Conservation (phyloP, 1,284 basidiomycete genomes). For the Cutaneotrichosporon arboriforme region DNA sequence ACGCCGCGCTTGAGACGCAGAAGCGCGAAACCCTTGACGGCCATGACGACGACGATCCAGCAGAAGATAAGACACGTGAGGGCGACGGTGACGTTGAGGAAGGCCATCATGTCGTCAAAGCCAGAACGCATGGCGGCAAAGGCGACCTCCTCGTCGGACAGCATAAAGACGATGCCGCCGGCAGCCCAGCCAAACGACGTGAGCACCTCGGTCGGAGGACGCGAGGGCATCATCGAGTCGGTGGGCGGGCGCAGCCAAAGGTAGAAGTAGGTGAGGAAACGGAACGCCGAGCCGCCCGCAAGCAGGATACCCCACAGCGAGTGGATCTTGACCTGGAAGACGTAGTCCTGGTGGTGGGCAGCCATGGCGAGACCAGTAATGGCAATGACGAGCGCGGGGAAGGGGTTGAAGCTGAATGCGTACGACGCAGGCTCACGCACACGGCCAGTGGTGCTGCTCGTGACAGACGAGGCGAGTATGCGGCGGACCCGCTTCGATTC, state of each 20-base stretch:
- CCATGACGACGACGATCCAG: slow-evolving; percentile 67
- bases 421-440: slow-evolving; percentile 66
- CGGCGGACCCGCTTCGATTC: slow-evolving; percentile 68
- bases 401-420: slow-evolving; percentile 79
- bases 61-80: slow-evolving; percentile 75
- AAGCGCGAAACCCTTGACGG: slow-evolving; percentile 65
- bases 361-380: slow-evolving; percentile 93
- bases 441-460: slow-evolving; percentile 12
- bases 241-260: slow-evolving; percentile 67
- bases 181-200: slow-evolving; percentile 76
- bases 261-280: slow-evolving; percentile 79
- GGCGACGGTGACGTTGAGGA: slow-evolving; percentile 54
- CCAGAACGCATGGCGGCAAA: slow-evolving; percentile 87
- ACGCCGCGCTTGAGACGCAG: slow-evolving; percentile 20
- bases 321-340: slow-evolving; percentile 72
- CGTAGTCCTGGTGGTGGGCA: slow-evolving; percentile 84
- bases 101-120: slow-evolving; percentile 65
- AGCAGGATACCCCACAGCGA: slow-evolving; percentile 87
- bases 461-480: slow-evolving; percentile 30
- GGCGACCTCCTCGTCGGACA: slow-evolving; percentile 83
- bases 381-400: slow-evolving; percentile 87
- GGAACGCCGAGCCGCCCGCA: slow-evolving; percentile 59
- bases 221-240: slow-evolving; percentile 70
- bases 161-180: slow-evolving; percentile 86
- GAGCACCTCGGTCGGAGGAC: slow-evolving; percentile 88